Conservation (phyloP, 352 stramenopile species). For the Phytopythium chamaehyphon region DNA sequence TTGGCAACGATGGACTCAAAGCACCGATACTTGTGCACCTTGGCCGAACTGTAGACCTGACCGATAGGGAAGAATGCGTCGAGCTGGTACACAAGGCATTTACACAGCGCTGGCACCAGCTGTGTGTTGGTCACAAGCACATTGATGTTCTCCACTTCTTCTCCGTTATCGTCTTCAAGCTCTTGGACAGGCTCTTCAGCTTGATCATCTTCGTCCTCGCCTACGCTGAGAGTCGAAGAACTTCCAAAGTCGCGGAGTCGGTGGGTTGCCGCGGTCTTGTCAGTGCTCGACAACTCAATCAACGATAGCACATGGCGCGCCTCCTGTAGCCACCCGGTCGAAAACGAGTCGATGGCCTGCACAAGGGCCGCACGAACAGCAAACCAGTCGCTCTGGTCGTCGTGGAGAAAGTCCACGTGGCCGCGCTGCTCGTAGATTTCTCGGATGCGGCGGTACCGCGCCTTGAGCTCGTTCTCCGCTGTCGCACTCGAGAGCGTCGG, state of each 20-base stretch:
- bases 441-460: conserved; percentile 64
- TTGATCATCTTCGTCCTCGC: conserved; percentile 12
- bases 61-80: conserved; percentile 76
- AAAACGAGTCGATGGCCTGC: conserved; percentile 68
- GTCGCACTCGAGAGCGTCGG: background rate
- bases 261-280: background rate
- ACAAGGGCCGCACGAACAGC: conserved; percentile 59
- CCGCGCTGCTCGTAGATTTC: conserved; percentile 72
- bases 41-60: conserved; percentile 69
- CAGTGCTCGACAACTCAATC: conserved; percentile 16
- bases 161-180: conserved; percentile 12
- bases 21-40: conserved; percentile 71
- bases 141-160: conserved; percentile 58
- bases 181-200: too few species aligned
- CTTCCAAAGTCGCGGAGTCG: background rate
- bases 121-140: conserved; percentile 83
- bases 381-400: conserved; percentile 66
- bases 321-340: conserved; percentile 59
- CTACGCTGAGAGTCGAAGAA: background rate
- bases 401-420: conserved; percentile 63
- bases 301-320: conserved; percentile 57
- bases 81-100: conserved; percentile 80
- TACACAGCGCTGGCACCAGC: conserved; percentile 74
- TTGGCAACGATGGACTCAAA: conserved; percentile 72
- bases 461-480: conserved; percentile 8